Conservation (phyloP, 352 stramenopile species). For the Globisporangium takayamanum region DNA sequence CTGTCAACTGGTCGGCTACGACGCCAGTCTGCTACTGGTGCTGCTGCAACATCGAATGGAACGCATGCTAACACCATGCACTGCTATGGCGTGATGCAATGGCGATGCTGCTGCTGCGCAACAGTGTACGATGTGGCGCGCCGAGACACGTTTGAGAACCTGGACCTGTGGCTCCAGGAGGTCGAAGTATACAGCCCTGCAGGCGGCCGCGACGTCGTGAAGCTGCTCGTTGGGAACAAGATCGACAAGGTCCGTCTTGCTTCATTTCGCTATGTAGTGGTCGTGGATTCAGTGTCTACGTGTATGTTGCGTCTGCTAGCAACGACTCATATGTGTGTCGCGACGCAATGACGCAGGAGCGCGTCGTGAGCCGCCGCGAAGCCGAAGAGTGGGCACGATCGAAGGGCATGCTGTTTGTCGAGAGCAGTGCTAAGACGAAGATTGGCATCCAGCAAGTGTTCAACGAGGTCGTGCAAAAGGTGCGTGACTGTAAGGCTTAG, state of each 20-base stretch:
- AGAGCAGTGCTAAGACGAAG: conserved; percentile 95
- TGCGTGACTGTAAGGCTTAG: conserved; percentile 19
- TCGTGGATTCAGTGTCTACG: background rate
- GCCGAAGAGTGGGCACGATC: conserved; percentile 94
- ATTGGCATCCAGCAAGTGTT: conserved; percentile 95
- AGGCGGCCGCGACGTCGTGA: conserved; percentile 94
- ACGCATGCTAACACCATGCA: too few species aligned
- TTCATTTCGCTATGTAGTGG: background rate
- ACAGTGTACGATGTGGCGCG: conserved; percentile 95
- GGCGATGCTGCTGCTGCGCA: background rate
- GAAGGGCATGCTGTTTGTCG: conserved; percentile 97
- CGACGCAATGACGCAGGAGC: conserved; percentile 60
- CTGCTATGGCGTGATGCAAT: background rate
- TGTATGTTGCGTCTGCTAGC: too few species aligned
- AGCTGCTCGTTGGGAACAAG: conserved; percentile 98
- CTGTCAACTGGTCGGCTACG: background rate
- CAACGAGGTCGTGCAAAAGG: conserved; percentile 97
- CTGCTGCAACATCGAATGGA: background rate
- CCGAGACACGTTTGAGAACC: conserved; percentile 96
- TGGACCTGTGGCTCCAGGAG: conserved; percentile 97
- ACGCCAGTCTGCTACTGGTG: background rate
- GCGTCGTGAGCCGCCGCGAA: conserved; percentile 90
- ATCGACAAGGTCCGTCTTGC: conserved; percentile 69
- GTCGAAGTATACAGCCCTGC: conserved; percentile 95
- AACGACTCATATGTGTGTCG: background rate